Conservation (phyloP, 129 eudicot genomes). For the Scalesia atractyloides region DNA sequence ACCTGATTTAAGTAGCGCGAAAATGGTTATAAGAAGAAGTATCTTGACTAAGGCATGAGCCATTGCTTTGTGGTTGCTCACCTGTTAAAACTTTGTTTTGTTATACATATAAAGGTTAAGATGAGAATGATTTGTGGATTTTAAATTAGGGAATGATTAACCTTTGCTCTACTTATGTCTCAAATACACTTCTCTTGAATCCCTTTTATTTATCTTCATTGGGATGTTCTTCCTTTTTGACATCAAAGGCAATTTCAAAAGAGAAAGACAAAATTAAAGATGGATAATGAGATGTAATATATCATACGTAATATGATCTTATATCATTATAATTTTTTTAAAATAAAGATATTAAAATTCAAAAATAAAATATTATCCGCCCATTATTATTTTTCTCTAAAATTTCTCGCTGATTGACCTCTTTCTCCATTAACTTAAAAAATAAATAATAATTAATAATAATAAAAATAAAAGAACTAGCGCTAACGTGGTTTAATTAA, state of each 20-base stretch:
- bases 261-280: constrained; percentile 8
- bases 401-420: too few relatives aligned
- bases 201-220: constrained; percentile 5
- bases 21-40: constrained; percentile 33
- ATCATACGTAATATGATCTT: not conserved
- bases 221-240: constrained; percentile 16
- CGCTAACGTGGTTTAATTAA: too few relatives aligned
- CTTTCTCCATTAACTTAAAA: too few relatives aligned
- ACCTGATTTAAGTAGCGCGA: constrained; percentile 47
- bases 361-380: not conserved
- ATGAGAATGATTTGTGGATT: not conserved
- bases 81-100: constrained; percentile 11
- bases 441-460: too few relatives aligned
- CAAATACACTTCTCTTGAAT: constrained; percentile 17
- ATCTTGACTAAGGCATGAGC: constrained; percentile 27
- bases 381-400: not conserved
- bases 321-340: not conserved
- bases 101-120: constrained; percentile 9
- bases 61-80: constrained; percentile 23
- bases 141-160: not conserved
- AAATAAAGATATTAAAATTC: not conserved
- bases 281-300: constrained; percentile 1
- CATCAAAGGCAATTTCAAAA: constrained; percentile 8
- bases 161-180: constrained; percentile 20
- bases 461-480: too few relatives aligned